phyloP scores from a whole-genome alignment of 805 yeast genomes.

The Lipomyces anomalus region DNA sequence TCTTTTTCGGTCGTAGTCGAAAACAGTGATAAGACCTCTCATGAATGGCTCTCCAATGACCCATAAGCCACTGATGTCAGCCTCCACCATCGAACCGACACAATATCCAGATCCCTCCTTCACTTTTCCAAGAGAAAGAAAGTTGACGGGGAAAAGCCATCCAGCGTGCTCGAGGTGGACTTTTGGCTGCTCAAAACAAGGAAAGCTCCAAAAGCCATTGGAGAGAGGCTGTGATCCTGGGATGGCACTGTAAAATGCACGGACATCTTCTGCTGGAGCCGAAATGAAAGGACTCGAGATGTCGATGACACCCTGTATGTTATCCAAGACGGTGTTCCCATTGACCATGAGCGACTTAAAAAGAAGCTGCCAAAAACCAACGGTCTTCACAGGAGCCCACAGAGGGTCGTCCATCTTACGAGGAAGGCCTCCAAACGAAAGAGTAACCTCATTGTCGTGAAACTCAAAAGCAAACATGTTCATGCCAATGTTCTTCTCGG shows the following conservation, averaged over 20 bases:
- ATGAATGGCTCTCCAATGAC: slow-evolving; percentile 23
- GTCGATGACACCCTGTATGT: slow-evolving; percentile 22
- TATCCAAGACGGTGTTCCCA: slow-evolving; percentile 20
- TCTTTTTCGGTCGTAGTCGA: slow-evolving; percentile 15
- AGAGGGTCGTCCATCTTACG: slow-evolving; percentile 20
- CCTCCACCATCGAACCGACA: slow-evolving; percentile 22
- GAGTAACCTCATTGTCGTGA: slow-evolving; percentile 9
- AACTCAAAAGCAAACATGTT: slow-evolving; percentile 13
- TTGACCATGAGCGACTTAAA: slow-evolving; percentile 18
- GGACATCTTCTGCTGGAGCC: slow-evolving; percentile 24
- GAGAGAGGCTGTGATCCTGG: slow-evolving; percentile 23
- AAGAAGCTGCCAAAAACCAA: slow-evolving; percentile 23
- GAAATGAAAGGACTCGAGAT: slow-evolving; percentile 15
- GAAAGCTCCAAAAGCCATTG: slow-evolving; percentile 22
- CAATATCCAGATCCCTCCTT: slow-evolving; percentile 24
- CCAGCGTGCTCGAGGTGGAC: slow-evolving; percentile 23
- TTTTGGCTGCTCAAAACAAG: slow-evolving; percentile 21
- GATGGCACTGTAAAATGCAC: slow-evolving; percentile 17
- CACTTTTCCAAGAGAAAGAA: slow-evolving; percentile 17
- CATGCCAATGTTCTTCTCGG: no score
- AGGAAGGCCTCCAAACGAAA: slow-evolving; percentile 17
- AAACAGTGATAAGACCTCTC: slow-evolving; percentile 15
- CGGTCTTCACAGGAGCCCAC: slow-evolving; percentile 21
- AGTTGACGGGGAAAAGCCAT: slow-evolving; percentile 22
- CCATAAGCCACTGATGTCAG: slow-evolving; percentile 22